A percentile compares a stretch with the other conserved stretches of the same genome.
Evolutionary conservation across 1,284 basidiomycete genomes (phyloP).

Genomic region (Violaceomyces palustris): DNA sequence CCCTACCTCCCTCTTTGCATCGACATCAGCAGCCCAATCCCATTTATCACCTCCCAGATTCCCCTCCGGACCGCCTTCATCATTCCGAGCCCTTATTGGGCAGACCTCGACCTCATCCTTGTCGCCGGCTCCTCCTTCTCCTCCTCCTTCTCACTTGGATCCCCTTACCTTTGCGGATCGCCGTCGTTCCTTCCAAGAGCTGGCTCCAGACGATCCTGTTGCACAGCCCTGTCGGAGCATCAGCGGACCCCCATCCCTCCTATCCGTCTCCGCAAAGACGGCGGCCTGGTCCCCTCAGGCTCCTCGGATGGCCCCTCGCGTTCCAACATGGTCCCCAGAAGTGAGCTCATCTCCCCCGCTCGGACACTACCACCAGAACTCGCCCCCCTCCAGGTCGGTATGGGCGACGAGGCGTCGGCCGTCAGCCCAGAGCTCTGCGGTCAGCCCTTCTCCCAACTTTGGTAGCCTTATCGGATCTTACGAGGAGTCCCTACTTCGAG

Average conservation of each 20-base stretch:
- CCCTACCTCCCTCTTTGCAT: too few species aligned
- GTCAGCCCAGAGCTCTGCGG: slow-evolving; percentile 10
- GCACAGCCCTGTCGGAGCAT: slow-evolving; percentile 8
- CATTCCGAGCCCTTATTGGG: too few species aligned
- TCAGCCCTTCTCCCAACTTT: slow-evolving; percentile 21
- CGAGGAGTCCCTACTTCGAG: slow-evolving; percentile 52
- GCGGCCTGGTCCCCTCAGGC: slow-evolving; percentile 2
- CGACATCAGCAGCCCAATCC: too few species aligned
- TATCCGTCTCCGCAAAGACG: not conserved
- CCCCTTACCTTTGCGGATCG: not conserved
- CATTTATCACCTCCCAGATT: too few species aligned
- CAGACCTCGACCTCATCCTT: not conserved
- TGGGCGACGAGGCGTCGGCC: slow-evolving; percentile 8
- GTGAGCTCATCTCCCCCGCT: slow-evolving; percentile 1
- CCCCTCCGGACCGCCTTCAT: too few species aligned
- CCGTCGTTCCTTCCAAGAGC: not conserved
- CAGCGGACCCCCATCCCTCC: slow-evolving; percentile 13
- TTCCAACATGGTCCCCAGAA: slow-evolving; percentile 6
- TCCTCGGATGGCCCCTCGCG: slow-evolving; percentile 2
- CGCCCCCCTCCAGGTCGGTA: slow-evolving; percentile 8
- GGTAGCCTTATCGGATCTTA: slow-evolving; percentile 52
- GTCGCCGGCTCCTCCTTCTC: not conserved
- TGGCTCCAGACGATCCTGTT: not conserved
- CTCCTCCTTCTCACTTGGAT: not conserved
- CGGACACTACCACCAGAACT: slow-evolving; percentile 8